Percentiles rank a stretch among this genome's conserved stretches.
These are phyloP conservation scores for Trypanosoma rangeli DNA, from an alignment of 208 protist species.

Conservation along the genomic window DNA sequence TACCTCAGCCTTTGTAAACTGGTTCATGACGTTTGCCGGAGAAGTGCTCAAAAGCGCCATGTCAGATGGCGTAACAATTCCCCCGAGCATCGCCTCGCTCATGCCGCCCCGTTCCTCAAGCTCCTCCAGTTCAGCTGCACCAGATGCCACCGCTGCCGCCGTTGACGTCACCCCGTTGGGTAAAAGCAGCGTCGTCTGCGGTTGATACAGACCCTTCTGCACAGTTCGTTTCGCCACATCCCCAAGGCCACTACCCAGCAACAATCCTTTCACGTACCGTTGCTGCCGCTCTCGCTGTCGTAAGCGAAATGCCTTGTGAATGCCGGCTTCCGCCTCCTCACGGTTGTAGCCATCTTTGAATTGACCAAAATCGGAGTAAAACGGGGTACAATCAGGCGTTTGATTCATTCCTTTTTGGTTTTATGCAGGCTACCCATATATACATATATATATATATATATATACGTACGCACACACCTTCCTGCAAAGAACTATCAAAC, in stretches of 20 bases:
- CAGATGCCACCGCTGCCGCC: neutral
- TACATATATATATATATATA: conserved; percentile 14
- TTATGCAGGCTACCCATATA: neutral
- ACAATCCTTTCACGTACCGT: conserved; percentile 52
- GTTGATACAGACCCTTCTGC: conserved; percentile 53
- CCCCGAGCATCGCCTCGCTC: neutral
- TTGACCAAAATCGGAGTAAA: conserved; percentile 23
- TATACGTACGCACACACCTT: no score
- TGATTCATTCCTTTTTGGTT: conserved; percentile 3
- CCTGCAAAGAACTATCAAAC: neutral
- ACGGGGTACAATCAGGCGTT: neutral
- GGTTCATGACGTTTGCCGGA: conserved; percentile 17
- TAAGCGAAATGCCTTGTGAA: conserved; percentile 61
- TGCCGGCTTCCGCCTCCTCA: conserved; percentile 43
- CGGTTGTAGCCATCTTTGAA: conserved; percentile 31
- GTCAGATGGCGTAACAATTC: neutral
- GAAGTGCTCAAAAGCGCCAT: conserved; percentile 15
- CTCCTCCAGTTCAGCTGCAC: neutral
- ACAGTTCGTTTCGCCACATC: conserved; percentile 49
- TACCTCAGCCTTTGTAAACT: conserved; percentile 25
- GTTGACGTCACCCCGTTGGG: conserved; percentile 27
- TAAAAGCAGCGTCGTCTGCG: conserved; percentile 50
- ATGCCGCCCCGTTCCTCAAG: conserved; percentile 2
- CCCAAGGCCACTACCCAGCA: conserved; percentile 77
- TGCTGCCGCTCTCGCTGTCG: conserved; percentile 34